A percentile compares a stretch with the other conserved stretches of the same genome.
These are phyloP conservation scores for Cucurbita pepo DNA, from an alignment of 306 rosid genomes.

Conservation along the genomic window DNA sequence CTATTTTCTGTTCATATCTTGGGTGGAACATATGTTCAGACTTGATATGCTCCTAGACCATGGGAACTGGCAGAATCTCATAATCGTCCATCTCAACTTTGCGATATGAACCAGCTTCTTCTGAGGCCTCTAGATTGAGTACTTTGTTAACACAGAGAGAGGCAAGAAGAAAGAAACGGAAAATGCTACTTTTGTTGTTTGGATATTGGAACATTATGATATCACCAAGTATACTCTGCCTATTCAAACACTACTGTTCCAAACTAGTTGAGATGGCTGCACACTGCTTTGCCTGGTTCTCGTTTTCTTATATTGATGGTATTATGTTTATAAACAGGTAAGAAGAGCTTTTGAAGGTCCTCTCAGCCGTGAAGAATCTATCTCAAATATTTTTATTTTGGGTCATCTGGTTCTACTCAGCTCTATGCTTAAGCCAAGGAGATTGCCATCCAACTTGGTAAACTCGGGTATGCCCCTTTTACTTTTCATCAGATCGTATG, in stretches of 20 bases:
- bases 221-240: not conserved
- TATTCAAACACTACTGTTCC: not conserved
- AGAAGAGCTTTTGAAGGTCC: too few relatives aligned
- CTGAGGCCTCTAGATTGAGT: not conserved
- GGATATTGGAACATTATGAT: not conserved
- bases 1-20: conserved; percentile 13
- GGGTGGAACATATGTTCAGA: not conserved
- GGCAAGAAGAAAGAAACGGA: not conserved
- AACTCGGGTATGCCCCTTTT: too few relatives aligned
- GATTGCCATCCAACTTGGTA: too few relatives aligned
- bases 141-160: not conserved
- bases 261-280: not conserved
- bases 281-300: not conserved
- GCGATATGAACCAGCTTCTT: not conserved
- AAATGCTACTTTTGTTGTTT: not conserved
- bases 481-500: too few relatives aligned
- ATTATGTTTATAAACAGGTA: too few relatives aligned
- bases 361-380: too few relatives aligned
- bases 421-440: too few relatives aligned
- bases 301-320: too few relatives aligned
- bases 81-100: not conserved
- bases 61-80: conserved; percentile 11
- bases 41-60: conserved; percentile 1
- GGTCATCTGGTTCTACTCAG: too few relatives aligned
- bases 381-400: too few relatives aligned